These are phyloP conservation scores for Leucocoprinus leucothites DNA, from an alignment of 768 basidiomycete species.

Conservation along the genomic window DNA sequence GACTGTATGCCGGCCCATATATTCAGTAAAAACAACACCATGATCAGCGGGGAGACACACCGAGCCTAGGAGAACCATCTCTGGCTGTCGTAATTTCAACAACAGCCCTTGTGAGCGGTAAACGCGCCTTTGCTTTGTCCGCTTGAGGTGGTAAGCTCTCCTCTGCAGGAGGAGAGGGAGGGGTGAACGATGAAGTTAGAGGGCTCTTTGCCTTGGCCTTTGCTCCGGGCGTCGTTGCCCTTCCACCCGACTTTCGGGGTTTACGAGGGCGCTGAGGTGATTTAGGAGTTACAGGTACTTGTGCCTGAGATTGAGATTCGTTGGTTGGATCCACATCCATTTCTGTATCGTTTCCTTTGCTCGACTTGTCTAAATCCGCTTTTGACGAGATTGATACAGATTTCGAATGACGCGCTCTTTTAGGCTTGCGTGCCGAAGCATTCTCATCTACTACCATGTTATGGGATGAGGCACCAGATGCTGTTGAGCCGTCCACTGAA, in stretches of 20 bases:
- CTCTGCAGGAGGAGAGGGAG: slow-evolving; percentile 8
- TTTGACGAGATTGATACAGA: slow-evolving; percentile 7
- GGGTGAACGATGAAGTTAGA: slow-evolving; percentile 5
- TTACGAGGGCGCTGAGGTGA: slow-evolving; percentile 11
- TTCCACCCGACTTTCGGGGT: slow-evolving; percentile 6
- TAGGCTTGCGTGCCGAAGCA: slow-evolving; percentile 1
- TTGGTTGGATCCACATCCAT: slow-evolving; percentile 11
- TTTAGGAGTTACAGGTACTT: slow-evolving; percentile 7
- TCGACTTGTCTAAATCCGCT: neutral
- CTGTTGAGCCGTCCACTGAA: slow-evolving; percentile 3
- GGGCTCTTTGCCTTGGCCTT: slow-evolving; percentile 6
- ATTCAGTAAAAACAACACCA: neutral
- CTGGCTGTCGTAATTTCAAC: slow-evolving; percentile 10
- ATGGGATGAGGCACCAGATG: slow-evolving; percentile 3
- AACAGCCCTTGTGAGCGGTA: neutral
- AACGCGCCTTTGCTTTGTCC: neutral
- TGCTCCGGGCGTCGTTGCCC: slow-evolving; percentile 6
- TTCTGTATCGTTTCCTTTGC: slow-evolving; percentile 1
- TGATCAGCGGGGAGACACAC: neutral
- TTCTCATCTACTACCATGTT: slow-evolving; percentile 11
- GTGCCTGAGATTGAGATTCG: slow-evolving; percentile 3
- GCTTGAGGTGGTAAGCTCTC: neutral
- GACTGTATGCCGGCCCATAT: neutral
- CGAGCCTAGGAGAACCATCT: slow-evolving; percentile 8
- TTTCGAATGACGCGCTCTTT: slow-evolving; percentile 9